Evolutionary conservation across 2,329 filamentous ascomycete species (phyloP), one percentile per base, ranked within the genome.

Genomic region (Aspergillus clavatus): DNA sequence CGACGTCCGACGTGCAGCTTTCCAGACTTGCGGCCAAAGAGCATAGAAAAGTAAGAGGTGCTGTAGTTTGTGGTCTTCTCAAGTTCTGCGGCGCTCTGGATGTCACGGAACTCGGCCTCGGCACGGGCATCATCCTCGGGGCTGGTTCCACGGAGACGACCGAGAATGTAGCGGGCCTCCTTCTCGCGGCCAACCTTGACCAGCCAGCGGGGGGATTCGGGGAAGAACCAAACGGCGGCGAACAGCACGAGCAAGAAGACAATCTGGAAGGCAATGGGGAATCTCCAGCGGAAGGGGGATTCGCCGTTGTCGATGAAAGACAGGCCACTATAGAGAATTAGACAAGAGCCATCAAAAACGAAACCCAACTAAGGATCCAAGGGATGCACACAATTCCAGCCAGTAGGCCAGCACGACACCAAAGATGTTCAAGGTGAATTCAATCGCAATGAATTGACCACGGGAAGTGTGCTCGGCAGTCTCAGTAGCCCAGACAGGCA

Each of bases 351-450:
- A n/a, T 33, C 29, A 18, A 12, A 10, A n/a, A n/a, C n/a, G n/a
- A n/a, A n/a, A n/a, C n/a, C 3, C 5, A 10, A 16, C 3, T 8
- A 2, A 8, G 4, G 11, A 14, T 16, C 14, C 3, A 8, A 6
- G 7, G 3, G 22, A 26, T 7, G 60, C 65, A 2, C 59, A 71
- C 68, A 78, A 82, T 53, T 74, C 72, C 7, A 75, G 60, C 81
- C 80, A 84, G 52, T 86, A 86, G 3, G 77, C 67, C 27, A 82
- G 71, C 16, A 82, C 78, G 0, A 86, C 81, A 56, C 83, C 83
- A 38, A 86, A 81, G 48, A 87, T 86, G 58, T 87, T 88, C 7
- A 87, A 65, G 0, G 83, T 87, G 51, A 88, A 87, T 56, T 87
- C 84, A 43, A 86, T 81, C 7, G 82, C 81, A 45, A 87, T 80